Percentiles rank a stretch among this genome's conserved stretches.
These are phyloP conservation scores for Mycena rebaudengoi DNA, from an alignment of 768 basidiomycete genomes.

Conservation along the genomic window DNA sequence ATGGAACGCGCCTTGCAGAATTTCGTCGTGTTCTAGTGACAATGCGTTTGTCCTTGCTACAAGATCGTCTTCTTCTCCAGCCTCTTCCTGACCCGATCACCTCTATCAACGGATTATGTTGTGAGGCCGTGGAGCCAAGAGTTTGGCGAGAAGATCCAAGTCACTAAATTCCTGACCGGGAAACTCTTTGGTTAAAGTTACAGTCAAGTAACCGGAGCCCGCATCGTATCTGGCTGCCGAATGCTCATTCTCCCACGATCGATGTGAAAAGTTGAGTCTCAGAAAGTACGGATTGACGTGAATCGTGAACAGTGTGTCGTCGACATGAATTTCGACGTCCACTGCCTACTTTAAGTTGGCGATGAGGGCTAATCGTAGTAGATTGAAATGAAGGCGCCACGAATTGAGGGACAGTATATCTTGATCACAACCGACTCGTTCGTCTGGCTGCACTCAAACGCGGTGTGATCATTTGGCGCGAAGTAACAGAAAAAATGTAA, in stretches of 20 bases:
- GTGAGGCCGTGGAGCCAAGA: conserved; percentile 72
- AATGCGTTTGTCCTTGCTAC: conserved; percentile 53
- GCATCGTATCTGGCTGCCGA: conserved; percentile 82
- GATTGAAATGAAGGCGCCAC: conserved; percentile 55
- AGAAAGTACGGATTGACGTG: conserved; percentile 89
- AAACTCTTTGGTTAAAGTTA: conserved; percentile 75
- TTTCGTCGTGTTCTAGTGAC: conserved; percentile 65
- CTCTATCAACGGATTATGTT: conserved; percentile 58
- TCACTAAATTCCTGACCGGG: conserved; percentile 77
- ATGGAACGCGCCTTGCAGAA: conserved; percentile 63
- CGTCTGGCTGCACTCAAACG: conserved; percentile 76
- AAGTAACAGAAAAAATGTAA: neutral
- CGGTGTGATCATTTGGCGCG: conserved; percentile 79
- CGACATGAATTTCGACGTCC: conserved; percentile 82
- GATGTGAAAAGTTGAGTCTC: conserved; percentile 78
- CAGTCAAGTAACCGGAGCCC: conserved; percentile 74
- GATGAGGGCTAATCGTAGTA: no score
- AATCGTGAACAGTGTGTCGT: conserved; percentile 72
- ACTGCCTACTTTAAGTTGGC: conserved; percentile 66
- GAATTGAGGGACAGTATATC: conserved; percentile 77
- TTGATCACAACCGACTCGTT: conserved; percentile 61
- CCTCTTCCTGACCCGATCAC: conserved; percentile 54
- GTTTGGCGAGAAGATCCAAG: conserved; percentile 79
- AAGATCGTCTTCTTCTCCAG: conserved; percentile 49
- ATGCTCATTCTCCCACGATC: conserved; percentile 70